Base-by-base conservation (phyloP, 2,329 filamentous ascomycete species). In the Colletotrichum brevisporum region DNA sequence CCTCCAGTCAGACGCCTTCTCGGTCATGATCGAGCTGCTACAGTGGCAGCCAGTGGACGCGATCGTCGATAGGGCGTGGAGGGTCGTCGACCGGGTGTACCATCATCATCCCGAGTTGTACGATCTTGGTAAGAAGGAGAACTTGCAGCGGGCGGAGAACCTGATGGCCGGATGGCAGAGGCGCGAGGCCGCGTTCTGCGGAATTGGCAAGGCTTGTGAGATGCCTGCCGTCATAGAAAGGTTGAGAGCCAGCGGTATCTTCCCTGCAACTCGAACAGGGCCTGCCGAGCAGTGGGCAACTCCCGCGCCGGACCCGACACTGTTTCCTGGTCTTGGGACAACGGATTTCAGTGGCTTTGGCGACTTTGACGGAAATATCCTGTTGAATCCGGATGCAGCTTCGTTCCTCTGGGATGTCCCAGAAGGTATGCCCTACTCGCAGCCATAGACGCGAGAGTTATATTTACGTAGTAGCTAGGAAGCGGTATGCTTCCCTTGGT, bases 1-100 rank as follows among this genome's bases (percentile, higher is more conserved):
- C 72, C 88, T 90, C 74, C 86, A 89, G 72, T 76, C 85, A 50
- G 88, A 88, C 60, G 78, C 89, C 18, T 86, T 89, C 68, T 79
- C 84, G 39, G 88, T 87, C 74, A 81, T 89, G 75, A 83, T 84
- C 0, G 85, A 85, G 6, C 84, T 89, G 73, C 81, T 90, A 13
- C 83, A 82, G 70, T 80, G 83, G 41, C 84, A 85, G 41, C 60
- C 63, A 1, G 79, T 79, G 2, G 88, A 88, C 5, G 76, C 75
- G 5, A 77, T 89, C 6, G 83, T 88, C 6, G 86, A 89, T 55
- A 82, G 84, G 36, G 87, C 84, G 1, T 90, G 88, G 88, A 73
- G 71, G 3, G 77, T 81, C 15, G 77, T 88, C 8, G 80, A 85
- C 36, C 76, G 78, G 2, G 80, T 84, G 2, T 89, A 88, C 74